Conservation (phyloP, 164 flowering plant genomes). For the Kalanchoe fedtschenkoi region DNA sequence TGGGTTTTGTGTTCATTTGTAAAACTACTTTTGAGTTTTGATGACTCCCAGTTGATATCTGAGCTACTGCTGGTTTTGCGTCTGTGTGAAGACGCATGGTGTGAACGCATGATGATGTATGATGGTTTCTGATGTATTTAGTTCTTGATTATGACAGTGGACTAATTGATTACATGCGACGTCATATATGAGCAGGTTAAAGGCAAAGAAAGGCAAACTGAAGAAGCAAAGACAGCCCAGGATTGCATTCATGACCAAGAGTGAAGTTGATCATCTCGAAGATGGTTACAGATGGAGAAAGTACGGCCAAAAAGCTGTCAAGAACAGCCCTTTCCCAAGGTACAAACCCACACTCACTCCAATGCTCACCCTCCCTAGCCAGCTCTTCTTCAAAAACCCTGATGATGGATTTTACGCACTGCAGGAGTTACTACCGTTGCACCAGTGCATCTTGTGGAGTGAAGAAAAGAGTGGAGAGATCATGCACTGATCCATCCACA, state of each 20-base stretch:
- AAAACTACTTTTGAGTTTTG: too few relatives aligned
- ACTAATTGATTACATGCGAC: neutral
- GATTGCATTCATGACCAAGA: constrained; percentile 65
- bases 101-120: constrained; percentile 3
- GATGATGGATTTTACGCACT: neutral
- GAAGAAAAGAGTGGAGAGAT: constrained; percentile 62
- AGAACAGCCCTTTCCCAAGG: constrained; percentile 72
- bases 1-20: neutral
- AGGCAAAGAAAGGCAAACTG: constrained; percentile 36
- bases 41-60: neutral
- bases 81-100: neutral
- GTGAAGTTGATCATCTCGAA: constrained; percentile 68
- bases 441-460: constrained; percentile 47
- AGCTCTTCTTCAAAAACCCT: neutral
- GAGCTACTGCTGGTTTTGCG: neutral
- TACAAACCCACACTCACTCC: constrained; percentile 11
- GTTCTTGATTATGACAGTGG: neutral
- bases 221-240: constrained; percentile 49
- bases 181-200: constrained; percentile 19
- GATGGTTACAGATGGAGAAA: constrained; percentile 74
- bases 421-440: constrained; percentile 65
- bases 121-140: neutral
- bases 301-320: constrained; percentile 74
- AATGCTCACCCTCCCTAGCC: neutral
- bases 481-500: constrained; percentile 33